Percentiles rank a stretch among this genome's conserved stretches.
phyloP scores from a whole-genome alignment of 495 filamentous ascomycete genomes.

The Penicillium odoratum region DNA sequence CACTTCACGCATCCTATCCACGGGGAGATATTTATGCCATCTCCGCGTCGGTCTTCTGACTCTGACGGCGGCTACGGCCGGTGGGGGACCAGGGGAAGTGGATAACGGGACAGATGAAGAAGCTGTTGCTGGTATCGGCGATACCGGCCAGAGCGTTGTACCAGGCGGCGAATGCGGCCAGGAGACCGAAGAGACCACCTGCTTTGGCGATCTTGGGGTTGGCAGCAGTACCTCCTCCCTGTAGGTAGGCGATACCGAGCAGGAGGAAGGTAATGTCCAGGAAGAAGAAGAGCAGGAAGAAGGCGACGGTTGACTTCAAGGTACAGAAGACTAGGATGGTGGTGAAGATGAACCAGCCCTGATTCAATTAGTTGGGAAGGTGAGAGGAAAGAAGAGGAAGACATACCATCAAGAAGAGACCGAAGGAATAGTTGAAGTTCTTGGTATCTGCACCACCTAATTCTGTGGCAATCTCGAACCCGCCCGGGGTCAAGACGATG shows the following conservation, averaged over 20 bases:
- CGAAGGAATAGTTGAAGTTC: constrained; percentile 67
- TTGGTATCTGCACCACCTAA: constrained; percentile 19
- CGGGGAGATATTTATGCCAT: constrained; percentile 27
- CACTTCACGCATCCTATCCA: constrained; percentile 5
- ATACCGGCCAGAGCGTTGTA: constrained; percentile 97
- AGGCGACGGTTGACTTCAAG: constrained; percentile 89
- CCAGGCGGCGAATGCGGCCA: constrained; percentile 92
- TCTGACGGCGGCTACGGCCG: constrained; percentile 61
- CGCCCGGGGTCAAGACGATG: constrained; percentile 82
- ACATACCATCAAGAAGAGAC: constrained; percentile 78
- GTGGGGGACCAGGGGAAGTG: constrained; percentile 98
- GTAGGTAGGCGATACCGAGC: constrained; percentile 74
- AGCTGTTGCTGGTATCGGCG: constrained; percentile 81
- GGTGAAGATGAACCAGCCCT: constrained; percentile 99
- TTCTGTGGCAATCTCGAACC: constrained; percentile 56
- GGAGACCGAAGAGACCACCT: constrained; percentile 83
- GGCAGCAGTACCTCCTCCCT: constrained; percentile 37
- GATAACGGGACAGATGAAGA: constrained; percentile 92
- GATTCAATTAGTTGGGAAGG: neutral
- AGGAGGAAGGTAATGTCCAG: constrained; percentile 92
- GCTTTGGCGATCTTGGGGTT: constrained; percentile 64
- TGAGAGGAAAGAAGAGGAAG: neutral
- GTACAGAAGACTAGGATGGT: constrained; percentile 84
- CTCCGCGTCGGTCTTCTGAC: constrained; percentile 49
- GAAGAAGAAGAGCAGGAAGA: constrained; percentile 93